phyloP scores from a whole-genome alignment of 768 basidiomycete species.

The Tylopilus sp. region DNA sequence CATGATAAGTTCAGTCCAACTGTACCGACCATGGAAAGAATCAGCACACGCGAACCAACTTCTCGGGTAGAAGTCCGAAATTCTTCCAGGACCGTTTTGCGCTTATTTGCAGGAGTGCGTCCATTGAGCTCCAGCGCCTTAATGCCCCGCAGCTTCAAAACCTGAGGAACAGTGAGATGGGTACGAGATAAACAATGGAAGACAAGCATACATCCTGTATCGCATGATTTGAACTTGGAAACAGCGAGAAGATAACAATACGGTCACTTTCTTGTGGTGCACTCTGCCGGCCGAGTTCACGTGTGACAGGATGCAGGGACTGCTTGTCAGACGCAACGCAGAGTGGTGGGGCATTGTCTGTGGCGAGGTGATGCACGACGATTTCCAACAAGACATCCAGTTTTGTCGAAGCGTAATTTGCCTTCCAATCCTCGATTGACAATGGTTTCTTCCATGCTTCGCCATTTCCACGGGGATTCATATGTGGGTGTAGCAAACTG shows the following conservation, averaged over 20 bases:
- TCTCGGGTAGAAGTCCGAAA: slow-evolving; percentile 6
- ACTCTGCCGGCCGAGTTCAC: too few species aligned
- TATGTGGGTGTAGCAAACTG: neutral
- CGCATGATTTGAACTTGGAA: neutral
- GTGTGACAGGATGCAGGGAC: too few species aligned
- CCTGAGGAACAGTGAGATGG: neutral
- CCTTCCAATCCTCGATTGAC: neutral
- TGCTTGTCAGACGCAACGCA: too few species aligned
- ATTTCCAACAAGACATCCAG: neutral
- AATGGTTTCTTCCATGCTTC: neutral
- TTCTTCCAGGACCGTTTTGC: neutral
- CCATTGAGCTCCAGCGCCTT: slow-evolving; percentile 1
- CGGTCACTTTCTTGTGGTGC: neutral
- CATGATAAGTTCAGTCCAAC: neutral
- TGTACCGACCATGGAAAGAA: neutral
- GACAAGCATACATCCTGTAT: neutral
- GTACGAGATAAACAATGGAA: too few species aligned
- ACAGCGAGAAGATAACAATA: neutral
- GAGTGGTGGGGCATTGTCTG: too few species aligned
- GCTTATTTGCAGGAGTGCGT: neutral
- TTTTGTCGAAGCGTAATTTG: neutral
- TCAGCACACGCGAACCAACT: neutral
- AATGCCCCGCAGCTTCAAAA: neutral
- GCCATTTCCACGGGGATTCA: neutral
- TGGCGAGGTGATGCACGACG: neutral